A percentile compares a stretch with the other conserved stretches of the same genome.
phyloP scores from a whole-genome alignment of 2,329 filamentous ascomycete genomes.

The Diaporthe vaccinii region DNA sequence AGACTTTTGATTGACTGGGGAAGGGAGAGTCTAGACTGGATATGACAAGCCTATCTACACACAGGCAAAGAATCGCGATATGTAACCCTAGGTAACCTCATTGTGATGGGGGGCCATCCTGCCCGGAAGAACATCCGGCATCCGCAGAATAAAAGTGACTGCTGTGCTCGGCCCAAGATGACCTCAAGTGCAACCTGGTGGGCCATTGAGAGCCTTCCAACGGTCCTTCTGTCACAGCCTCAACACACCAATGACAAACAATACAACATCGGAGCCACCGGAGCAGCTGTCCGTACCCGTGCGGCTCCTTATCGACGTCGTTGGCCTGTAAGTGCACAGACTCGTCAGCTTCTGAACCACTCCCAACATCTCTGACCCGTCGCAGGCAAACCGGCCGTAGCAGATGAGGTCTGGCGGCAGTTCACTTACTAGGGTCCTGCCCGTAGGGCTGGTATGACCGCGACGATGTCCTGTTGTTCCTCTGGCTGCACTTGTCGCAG shows the following conservation, averaged over 20 bases:
- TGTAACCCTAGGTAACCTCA: not conserved
- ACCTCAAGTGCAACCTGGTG: not conserved
- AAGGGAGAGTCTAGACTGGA: not conserved
- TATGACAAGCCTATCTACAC: slow-evolving; percentile 6
- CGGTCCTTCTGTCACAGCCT: not conserved
- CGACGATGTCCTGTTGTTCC: slow-evolving; percentile 40
- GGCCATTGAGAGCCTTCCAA: not conserved
- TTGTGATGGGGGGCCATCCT: not conserved
- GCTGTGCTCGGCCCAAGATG: slow-evolving; percentile 7
- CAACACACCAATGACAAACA: slow-evolving; percentile 3
- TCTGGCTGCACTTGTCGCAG: slow-evolving; percentile 62
- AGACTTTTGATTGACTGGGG: slow-evolving; percentile 12
- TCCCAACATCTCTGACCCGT: not conserved
- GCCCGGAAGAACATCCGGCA: not conserved
- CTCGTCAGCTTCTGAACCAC: not conserved
- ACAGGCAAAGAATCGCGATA: not conserved
- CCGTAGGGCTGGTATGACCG: slow-evolving; percentile 24
- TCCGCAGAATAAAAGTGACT: not conserved
- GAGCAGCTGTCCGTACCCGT: slow-evolving; percentile 16
- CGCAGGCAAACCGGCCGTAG: too few relatives aligned
- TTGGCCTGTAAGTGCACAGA: slow-evolving; percentile 10
- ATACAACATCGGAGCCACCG: not conserved
- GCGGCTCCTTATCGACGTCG: slow-evolving; percentile 28
- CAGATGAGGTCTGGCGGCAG: not conserved
- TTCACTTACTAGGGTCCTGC: slow-evolving; percentile 31